Evolutionary conservation across 2,329 filamentous ascomycete genomes (phyloP), one percentile per base, ranked within the genome.

Genomic region (Fusarium multiceps): DNA sequence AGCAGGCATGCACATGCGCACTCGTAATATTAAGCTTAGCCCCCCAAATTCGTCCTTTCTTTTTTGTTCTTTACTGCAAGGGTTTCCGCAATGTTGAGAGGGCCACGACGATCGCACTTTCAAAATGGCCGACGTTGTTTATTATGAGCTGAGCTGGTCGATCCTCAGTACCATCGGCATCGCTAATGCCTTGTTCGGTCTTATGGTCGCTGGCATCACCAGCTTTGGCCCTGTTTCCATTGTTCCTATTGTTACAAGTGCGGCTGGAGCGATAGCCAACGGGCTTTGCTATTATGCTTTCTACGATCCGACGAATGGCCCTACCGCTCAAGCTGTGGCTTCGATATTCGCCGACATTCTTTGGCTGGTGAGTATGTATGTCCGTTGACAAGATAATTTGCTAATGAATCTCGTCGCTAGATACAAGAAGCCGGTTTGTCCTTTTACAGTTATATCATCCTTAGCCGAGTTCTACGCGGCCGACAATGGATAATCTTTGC

Each of bases 371-470:
- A 34, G 75, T 48, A 23, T 23, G 21, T 23, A 23, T 23, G 21
- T 23, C 21, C 21, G 21, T 23, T 23, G 21, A 23, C 21, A 23
- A 23, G 21, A 23, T 23, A 23, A 23, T 23, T 23, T 50, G 47
- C 62, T 66, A 20, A 66, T 16, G 5, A 8, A 6, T 46, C 4
- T 5, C 3, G 42, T 9, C 16, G n/a, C 9, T n/a, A 82, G 81
- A 69, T 83, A 32, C 82, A 83, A 75, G 82, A 83, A 74, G 81
- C 80, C 6, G 81, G 82, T 1, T 55, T 83, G 30, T 83, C 81
- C 1, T 82, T 84, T 51, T 84, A 83, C 55, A 86, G 86, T 57
- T 88, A 86, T 71, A 79, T 86, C 37, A 86, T 87, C 58, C 79
- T 88, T 1, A 82, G 80, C 18, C 82, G 84, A 28, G 81, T 87